phyloP scores from a whole-genome alignment of 2,329 filamentous ascomycete genomes.

The Orbilia brochopaga region DNA sequence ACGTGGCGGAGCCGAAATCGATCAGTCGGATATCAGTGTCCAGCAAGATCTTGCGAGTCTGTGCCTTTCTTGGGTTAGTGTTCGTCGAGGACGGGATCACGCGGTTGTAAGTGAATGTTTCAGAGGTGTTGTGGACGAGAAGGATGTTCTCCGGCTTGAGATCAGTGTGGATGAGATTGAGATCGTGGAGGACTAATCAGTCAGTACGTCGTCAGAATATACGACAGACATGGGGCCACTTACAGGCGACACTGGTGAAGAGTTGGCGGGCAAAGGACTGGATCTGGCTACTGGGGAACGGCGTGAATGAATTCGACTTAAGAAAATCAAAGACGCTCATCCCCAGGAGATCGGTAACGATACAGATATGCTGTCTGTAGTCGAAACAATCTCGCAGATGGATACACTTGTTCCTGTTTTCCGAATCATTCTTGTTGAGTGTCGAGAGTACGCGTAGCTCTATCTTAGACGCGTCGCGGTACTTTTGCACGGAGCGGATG shows the following conservation, averaged over 20 bases:
- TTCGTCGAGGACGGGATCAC: slow-evolving; percentile 71
- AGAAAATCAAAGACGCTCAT: slow-evolving; percentile 99
- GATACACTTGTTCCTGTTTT: slow-evolving; percentile 95
- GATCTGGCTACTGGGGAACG: slow-evolving; percentile 97
- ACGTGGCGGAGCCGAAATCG: slow-evolving; percentile 74
- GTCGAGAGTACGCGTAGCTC: slow-evolving; percentile 92
- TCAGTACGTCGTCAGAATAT: not conserved
- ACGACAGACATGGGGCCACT: slow-evolving; percentile 59
- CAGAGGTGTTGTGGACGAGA: slow-evolving; percentile 69
- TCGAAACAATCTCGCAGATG: slow-evolving; percentile 97
- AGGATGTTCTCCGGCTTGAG: slow-evolving; percentile 75
- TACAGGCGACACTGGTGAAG: slow-evolving; percentile 97
- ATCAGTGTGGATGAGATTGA: slow-evolving; percentile 94
- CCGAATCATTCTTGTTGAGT: slow-evolving; percentile 84
- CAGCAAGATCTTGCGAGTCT: slow-evolving; percentile 69
- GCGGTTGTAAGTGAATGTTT: slow-evolving; percentile 74
- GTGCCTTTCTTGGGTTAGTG: slow-evolving; percentile 68
- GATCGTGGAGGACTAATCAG: slow-evolving; percentile 82
- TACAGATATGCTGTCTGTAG: slow-evolving; percentile 94
- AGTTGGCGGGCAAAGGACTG: slow-evolving; percentile 95
- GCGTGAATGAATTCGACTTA: slow-evolving; percentile 92
- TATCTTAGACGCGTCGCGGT: slow-evolving; percentile 92
- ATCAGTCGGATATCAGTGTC: slow-evolving; percentile 74
- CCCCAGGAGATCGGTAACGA: slow-evolving; percentile 76
- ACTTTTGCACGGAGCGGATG: slow-evolving; percentile 97